Evolutionary conservation across 345 rosid species (phyloP).

Genomic region (Murraya koenigii): DNA sequence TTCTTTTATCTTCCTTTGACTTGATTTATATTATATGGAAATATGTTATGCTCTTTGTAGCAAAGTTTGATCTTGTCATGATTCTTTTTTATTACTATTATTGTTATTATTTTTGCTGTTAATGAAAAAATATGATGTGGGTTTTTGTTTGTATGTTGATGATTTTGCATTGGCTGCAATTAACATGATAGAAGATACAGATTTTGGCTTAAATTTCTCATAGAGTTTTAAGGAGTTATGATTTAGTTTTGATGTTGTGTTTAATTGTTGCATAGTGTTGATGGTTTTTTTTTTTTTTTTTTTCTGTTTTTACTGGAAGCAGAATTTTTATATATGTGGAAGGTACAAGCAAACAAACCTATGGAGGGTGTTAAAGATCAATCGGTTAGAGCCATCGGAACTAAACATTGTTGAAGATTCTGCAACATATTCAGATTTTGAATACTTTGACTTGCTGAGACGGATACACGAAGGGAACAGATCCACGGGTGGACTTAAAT

Average conservation of each 20-base stretch:
- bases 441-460: conserved; percentile 59
- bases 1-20: not conserved
- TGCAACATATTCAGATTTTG: conserved; percentile 57
- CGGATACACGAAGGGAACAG: conserved; percentile 82
- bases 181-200: not conserved
- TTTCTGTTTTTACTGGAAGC: conserved; percentile 17
- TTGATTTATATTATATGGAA: not conserved
- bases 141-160: not conserved
- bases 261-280: not conserved
- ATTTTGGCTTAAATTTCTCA: not conserved
- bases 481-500: conserved; percentile 80
- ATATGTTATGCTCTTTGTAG: not conserved
- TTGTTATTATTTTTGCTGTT: not conserved
- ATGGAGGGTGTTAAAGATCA: conserved; percentile 85
- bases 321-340: conserved; percentile 89
- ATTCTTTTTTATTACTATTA: not conserved
- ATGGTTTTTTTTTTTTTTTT: not conserved
- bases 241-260: not conserved
- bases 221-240: not conserved
- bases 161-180: not conserved
- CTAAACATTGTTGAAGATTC: conserved; percentile 67
- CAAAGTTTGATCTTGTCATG: not conserved
- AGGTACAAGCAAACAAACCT: conserved; percentile 61
- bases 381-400: conserved; percentile 66
- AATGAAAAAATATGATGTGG: not conserved